Evolutionary conservation across 805 yeast genomes (phyloP).

Genomic region (Hanseniaspora taiwanica): DNA sequence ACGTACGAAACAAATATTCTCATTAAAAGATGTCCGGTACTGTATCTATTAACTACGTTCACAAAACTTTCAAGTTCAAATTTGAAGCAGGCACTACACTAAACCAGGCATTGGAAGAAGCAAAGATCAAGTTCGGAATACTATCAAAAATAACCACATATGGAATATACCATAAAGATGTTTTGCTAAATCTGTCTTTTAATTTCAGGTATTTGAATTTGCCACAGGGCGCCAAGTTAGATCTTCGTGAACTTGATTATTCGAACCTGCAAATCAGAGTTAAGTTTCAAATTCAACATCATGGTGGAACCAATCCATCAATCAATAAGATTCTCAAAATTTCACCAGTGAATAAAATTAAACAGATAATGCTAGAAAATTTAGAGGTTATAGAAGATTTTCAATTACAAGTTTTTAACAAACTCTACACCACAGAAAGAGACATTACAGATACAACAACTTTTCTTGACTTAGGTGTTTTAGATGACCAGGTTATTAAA

Average conservation of each 20-base stretch:
- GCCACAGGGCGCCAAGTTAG: slow-evolving; percentile 32
- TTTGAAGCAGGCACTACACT: slow-evolving; percentile 26
- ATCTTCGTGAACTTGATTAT: slow-evolving; percentile 11
- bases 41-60: slow-evolving; percentile 24
- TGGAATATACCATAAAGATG: slow-evolving; percentile 20
- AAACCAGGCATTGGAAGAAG: slow-evolving; percentile 24
- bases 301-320: no score
- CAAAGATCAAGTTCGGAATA: slow-evolving; percentile 28
- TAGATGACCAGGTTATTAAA: slow-evolving; percentile 3
- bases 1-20: no score
- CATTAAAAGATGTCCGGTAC: slow-evolving; percentile 11
- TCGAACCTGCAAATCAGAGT: slow-evolving; percentile 14
- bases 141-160: slow-evolving; percentile 6
- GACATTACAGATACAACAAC: slow-evolving; percentile 1
- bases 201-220: slow-evolving; percentile 32
- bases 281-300: slow-evolving; percentile 19
- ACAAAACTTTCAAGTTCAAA: slow-evolving; percentile 22
- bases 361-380: slow-evolving; percentile 7
- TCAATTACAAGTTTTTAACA: slow-evolving; percentile 16
- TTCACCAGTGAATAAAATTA: neutral
- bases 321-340: slow-evolving; percentile 2
- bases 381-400: slow-evolving; percentile 7
- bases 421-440: slow-evolving; percentile 7
- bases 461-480: slow-evolving; percentile 4
- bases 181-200: slow-evolving; percentile 24